Base-by-base conservation (phyloP, 257 asterid species). In the Anisodus tanguticus region DNA sequence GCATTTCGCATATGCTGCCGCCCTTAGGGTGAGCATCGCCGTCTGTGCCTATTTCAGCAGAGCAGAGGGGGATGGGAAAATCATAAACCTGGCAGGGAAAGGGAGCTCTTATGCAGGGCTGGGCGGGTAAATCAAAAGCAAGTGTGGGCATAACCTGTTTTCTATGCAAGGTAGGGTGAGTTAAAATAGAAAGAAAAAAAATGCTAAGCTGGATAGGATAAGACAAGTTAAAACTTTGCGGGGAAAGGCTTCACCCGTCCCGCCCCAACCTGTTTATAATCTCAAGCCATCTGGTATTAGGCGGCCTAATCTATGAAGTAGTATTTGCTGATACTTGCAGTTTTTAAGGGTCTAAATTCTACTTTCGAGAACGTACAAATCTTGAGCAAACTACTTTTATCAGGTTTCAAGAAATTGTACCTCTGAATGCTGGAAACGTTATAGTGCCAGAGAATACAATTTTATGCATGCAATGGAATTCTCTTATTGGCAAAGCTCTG, bases 321-420 rank as follows among this genome's bases (percentile, higher is more conserved):
- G 19, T 72, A 15, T 68, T 8, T 16, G 13, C 31, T 74, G 19
- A 19, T 76, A 22, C 6, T 49, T 74, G 62, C 41, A 10, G 81
- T 22, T 26, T 26, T 19, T 74, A 26, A 11, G 39, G 63, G 47
- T 76, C 63, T 26, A 76, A 49, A 26, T 26, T 76, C 45, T 76
- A 76, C 45, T 51, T 51, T 8, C 45, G 26, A 6, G 12, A 76
- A 53, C 31, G 45, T 51, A 26, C 47, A 26, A 22, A 13, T 53
- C 26, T 26, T 76, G 62, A 76, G 26, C 64, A 76, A 76, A 76
- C 26, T 22, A 76, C 62, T 88, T 10, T 77, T 86, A 63, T 68
- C 92, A 92, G 96, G 93, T 92, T 92, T 86, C 96, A 92, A 85
- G 96, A 92, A 89, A 88, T 92, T 59, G 93, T 92, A 85, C 94